Base-by-base conservation (phyloP, 2,329 filamentous ascomycete genomes). In the Ampelomyces quisqualis region DNA sequence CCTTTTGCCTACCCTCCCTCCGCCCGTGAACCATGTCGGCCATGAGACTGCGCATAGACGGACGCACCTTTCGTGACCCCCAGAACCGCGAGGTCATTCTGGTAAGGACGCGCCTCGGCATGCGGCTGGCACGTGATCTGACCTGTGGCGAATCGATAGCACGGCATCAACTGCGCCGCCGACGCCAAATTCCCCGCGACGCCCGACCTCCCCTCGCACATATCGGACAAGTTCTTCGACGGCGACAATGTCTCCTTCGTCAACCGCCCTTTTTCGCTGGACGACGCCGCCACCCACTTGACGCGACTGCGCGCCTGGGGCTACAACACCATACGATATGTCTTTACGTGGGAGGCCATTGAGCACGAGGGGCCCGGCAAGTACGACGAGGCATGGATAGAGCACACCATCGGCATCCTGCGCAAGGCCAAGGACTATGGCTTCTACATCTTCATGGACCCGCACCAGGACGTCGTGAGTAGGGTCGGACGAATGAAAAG, bases 271-370 rank as follows among this genome's bases (percentile, higher is more conserved):
- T 98, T 98, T 56, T 75, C 85, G 3, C 77, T 88, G 33, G 81
- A 88, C 34, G 88, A 96, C 53, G 89, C 93, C 1, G 85, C 88
- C 58, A 76, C 80, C 11, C 93, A 98, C 67, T 96, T 98, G 68
- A 80, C 87, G 9, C 80, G 90, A 29, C 71, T 98, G 51, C 88
- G 85, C 58, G 84, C 86, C 59, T 95, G 85, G 76, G 93, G 93
- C 10, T 98, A 95, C 77, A 98, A 97, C 69, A 90, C 88, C 0
- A 90, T 98, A 54, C 81, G 93, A 63, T 98, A 98, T 69, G 77
- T 98, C 55, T 98, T 97, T 65, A 97, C 93, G 0, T 98, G 93
- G 93, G 93, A 98, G 70, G 91, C 93, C n/a, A 86, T 98, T 65
- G 93, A 98, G 70, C 86, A 93, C 43, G 84, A 83, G 1, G 91